Evolutionary conservation across 2,329 filamentous ascomycete species (phyloP), one percentile per base, ranked within the genome.

Genomic region (Bretziella fagacearum): DNA sequence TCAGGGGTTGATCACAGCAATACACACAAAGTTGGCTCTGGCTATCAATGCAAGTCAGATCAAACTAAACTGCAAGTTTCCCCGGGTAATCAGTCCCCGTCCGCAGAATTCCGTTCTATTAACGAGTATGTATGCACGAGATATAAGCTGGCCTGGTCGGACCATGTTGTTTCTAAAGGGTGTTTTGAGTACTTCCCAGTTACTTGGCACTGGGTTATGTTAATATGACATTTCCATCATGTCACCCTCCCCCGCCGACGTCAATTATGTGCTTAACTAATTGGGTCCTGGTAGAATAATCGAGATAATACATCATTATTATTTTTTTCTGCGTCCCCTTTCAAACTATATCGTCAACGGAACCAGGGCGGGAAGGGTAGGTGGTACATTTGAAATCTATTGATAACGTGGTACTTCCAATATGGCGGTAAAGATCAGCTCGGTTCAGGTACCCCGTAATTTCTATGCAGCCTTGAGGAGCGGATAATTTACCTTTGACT

Each of bases 401-500:
- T 47, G 23, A 33, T 33, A n/a, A 36, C 6, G 35, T 37, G 33
- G 44, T 46, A 46, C 43, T 46, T 37, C 15, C n/a, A 25, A 46
- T 36, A 35, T 29, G 26, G 44, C 35, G 35, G 35, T 40, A 47
- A 39, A 37, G 10, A 29, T 39, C 32, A 46, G 33, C 33, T 47
- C 35, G 18, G 44, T n/a, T 46, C 44, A 47, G 44, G 44, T 46
- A 46, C 44, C 32, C 33, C 29, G 43, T 45, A 37, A 30, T 15
- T 29, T 46, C 23, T 26, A 46, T 46, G 44, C 44, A 46, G 35
- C 35, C 44, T 39, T 40, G 43, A 27, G 44, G 44, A 46, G 33
- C 35, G 25, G 11, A n/a, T 29, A 22, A 11, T 29, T 13, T 25
- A 22, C 3, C 35, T 10, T 20, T 20, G 18, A 17, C 15, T 23